These are phyloP conservation scores for Dalbergia cochinchinensis DNA, from an alignment of 306 rosid genomes.

Conservation along the genomic window DNA sequence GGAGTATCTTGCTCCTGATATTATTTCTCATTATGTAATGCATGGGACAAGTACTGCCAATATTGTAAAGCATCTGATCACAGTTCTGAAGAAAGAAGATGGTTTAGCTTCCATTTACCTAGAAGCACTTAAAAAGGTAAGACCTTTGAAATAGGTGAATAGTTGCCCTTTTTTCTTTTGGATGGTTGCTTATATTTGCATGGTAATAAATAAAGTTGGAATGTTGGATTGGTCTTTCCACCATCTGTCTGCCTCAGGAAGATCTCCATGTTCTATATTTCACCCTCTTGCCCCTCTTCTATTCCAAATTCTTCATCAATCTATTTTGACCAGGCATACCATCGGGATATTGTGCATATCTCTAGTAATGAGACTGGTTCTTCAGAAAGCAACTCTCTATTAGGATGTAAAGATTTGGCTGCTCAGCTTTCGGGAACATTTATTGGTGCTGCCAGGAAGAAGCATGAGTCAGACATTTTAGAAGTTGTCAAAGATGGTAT, in stretches of 20 bases:
- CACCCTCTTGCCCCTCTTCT: conserved; percentile 25
- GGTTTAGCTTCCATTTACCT: conserved; percentile 70
- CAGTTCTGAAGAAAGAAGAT: conserved; percentile 70
- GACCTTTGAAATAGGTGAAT: conserved; percentile 22
- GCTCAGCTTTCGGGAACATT: conserved; percentile 86
- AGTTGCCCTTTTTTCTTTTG: conserved; percentile 16
- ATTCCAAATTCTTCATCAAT: conserved; percentile 19
- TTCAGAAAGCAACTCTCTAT: conserved; percentile 62
- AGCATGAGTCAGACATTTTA: conserved; percentile 75
- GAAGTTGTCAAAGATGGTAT: conserved; percentile 81
- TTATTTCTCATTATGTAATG: conserved; percentile 82
- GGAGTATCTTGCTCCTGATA: conserved; percentile 90
- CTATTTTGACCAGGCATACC: conserved; percentile 70
- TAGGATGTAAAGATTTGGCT: conserved; percentile 82
- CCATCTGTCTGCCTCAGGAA: no score
- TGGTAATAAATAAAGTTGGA: conserved; percentile 29
- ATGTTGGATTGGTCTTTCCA: conserved; percentile 27
- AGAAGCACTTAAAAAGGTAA: conserved; percentile 88
- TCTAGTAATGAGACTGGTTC: conserved; percentile 60
- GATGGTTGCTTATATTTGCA: conserved; percentile 24
- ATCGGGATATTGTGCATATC: conserved; percentile 60
- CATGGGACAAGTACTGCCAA: conserved; percentile 82
- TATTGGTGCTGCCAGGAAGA: conserved; percentile 81
- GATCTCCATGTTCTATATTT: conserved; percentile 42
- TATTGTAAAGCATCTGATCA: conserved; percentile 79